phyloP scores from a whole-genome alignment of 108 stramenopile species.

The Skeletonema potamos region DNA sequence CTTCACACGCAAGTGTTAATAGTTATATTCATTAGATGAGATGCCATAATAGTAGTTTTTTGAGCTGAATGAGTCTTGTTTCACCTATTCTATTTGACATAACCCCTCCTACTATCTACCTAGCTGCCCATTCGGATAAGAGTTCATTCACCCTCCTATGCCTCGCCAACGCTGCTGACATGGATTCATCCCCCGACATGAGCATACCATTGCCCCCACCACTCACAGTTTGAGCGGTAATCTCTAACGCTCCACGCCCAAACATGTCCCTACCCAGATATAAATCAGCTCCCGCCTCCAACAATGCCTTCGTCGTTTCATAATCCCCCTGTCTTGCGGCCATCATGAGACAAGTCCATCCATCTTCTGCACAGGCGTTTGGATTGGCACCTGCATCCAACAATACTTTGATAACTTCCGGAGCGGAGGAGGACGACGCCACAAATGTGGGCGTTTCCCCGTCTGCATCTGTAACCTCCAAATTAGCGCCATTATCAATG shows the following conservation, averaged over 20 bases:
- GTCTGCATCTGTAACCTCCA: background rate
- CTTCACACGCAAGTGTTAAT: background rate
- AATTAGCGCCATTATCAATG: background rate
- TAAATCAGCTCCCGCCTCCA: slow-evolving; percentile 9
- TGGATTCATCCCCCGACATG: background rate
- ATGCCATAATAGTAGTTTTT: background rate
- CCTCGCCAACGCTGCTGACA: background rate
- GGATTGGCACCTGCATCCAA: background rate
- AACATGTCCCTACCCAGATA: slow-evolving; percentile 10
- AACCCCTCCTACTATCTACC: background rate
- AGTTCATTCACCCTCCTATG: background rate
- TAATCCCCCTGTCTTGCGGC: slow-evolving; percentile 4
- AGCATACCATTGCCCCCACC: background rate
- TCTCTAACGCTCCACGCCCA: slow-evolving; percentile 1
- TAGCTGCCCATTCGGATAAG: background rate
- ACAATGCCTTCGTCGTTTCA: background rate
- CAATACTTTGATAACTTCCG: background rate
- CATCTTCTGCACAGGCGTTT: slow-evolving; percentile 7
- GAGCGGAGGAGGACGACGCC: background rate
- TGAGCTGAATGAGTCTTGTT: background rate
- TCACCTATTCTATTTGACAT: background rate
- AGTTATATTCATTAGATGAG: background rate
- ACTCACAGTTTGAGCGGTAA: background rate
- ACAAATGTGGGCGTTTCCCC: slow-evolving; percentile 16
- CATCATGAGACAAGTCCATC: slow-evolving; percentile 13